Percentiles rank a stretch among this genome's conserved stretches.
These are phyloP conservation scores for Styphnolobium japonicum DNA, from an alignment of 306 rosid genomes.

Conservation along the genomic window DNA sequence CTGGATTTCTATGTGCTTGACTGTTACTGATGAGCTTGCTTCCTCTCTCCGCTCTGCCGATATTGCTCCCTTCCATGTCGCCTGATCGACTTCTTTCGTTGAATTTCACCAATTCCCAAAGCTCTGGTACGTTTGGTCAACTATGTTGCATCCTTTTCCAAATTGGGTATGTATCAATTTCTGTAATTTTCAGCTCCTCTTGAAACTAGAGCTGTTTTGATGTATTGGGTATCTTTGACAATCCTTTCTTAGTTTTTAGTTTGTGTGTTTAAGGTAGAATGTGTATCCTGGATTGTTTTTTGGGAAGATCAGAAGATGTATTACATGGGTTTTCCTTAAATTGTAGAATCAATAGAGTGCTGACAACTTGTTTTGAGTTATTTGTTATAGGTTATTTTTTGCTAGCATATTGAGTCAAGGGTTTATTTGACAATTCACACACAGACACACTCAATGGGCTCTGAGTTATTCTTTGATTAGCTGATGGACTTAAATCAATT, in stretches of 20 bases:
- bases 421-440: background rate
- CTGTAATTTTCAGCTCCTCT: background rate
- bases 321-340: conserved; percentile 17
- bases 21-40: conserved; percentile 84
- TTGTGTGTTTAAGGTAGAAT: background rate
- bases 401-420: background rate
- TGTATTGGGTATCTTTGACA: background rate
- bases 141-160: background rate
- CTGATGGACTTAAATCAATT: background rate
- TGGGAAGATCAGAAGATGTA: background rate
- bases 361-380: background rate
- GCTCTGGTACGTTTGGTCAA: conserved; percentile 31
- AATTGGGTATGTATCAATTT: background rate
- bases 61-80: conserved; percentile 79
- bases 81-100: conserved; percentile 47
- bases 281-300: background rate
- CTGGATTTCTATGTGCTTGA: conserved; percentile 78
- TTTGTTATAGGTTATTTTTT: background rate
- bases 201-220: background rate
- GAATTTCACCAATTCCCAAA: too few species aligned
- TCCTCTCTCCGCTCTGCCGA: conserved; percentile 82
- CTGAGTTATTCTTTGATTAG: background rate
- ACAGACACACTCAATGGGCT: background rate
- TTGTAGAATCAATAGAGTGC: background rate
- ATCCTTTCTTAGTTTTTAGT: background rate